Conservation (phyloP, 2,329 filamentous ascomycete species). For the Aspergillus oerlinghausenensis region DNA sequence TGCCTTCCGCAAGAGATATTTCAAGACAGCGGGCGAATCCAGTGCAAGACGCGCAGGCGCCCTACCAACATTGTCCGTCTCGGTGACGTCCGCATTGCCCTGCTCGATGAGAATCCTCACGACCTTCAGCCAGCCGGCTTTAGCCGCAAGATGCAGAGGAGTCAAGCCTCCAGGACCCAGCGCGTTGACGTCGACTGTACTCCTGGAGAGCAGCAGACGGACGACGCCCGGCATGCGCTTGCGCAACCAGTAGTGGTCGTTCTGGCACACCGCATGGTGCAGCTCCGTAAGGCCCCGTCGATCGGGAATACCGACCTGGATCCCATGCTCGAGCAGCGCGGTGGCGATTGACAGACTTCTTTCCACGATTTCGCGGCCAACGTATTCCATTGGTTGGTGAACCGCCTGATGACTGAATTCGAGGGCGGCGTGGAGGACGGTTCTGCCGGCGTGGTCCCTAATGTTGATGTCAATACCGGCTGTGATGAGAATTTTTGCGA, state of each 20-base stretch:
- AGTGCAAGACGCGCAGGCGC: background rate
- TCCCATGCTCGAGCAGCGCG: background rate
- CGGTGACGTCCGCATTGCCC: background rate
- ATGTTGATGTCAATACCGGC: slow-evolving; percentile 1
- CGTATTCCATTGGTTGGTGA: background rate
- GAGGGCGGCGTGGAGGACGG: background rate
- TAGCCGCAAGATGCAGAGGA: slow-evolving; percentile 4
- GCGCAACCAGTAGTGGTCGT: too few species aligned
- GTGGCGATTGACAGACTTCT: background rate
- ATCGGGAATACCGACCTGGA: background rate
- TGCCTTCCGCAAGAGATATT: background rate
- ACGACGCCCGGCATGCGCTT: background rate
- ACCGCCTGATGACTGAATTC: background rate
- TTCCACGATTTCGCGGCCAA: background rate
- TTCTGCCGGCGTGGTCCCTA: background rate
- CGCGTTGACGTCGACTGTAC: background rate
- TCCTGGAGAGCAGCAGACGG: background rate
- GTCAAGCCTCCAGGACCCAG: background rate
- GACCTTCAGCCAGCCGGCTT: background rate
- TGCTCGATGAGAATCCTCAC: background rate
- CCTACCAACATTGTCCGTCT: background rate
- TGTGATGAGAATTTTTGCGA: background rate
- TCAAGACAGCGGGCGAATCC: background rate
- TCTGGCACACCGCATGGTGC: background rate
- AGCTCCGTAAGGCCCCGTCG: background rate